Percentiles rank a stretch among this genome's conserved stretches.
phyloP scores from a whole-genome alignment of 306 rosid genomes.

The Quercus alba region DNA sequence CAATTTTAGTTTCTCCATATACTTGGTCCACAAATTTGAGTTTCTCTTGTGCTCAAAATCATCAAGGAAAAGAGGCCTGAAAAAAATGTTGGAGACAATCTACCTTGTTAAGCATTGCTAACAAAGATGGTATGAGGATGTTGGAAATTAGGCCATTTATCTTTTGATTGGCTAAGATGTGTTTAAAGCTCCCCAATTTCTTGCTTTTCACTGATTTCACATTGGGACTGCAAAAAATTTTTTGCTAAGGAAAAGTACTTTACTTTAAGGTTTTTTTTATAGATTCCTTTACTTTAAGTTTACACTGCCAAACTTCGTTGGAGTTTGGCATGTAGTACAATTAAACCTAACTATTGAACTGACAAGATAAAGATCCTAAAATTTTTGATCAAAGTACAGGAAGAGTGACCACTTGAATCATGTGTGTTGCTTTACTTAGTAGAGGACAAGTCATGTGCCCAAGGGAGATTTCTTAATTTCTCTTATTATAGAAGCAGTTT shows the following conservation, averaged over 20 bases:
- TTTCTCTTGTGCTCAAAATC: no score
- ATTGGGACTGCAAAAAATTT: not conserved
- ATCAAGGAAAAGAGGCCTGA: no score
- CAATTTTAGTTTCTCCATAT: no score
- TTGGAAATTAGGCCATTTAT: no score
- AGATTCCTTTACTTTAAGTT: not conserved
- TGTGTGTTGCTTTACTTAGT: not conserved
- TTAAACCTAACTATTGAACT: not conserved
- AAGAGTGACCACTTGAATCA: not conserved
- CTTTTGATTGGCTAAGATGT: no score
- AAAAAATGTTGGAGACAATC: no score
- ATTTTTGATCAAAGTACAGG: not conserved
- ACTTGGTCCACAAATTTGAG: no score
- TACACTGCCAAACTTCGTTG: not conserved
- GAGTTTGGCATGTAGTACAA: not conserved
- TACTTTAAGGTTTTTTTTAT: not conserved
- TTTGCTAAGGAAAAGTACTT: not conserved
- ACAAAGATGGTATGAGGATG: no score
- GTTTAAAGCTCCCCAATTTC: not conserved
- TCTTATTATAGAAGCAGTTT: not conserved
- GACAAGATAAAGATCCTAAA: not conserved
- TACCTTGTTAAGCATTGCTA: no score
- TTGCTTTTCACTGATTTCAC: not conserved
- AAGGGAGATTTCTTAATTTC: not conserved
- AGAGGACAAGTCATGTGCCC: not conserved